Base-by-base conservation (phyloP, 2,329 filamentous ascomycete species). In the Exophiala sp. region DNA sequence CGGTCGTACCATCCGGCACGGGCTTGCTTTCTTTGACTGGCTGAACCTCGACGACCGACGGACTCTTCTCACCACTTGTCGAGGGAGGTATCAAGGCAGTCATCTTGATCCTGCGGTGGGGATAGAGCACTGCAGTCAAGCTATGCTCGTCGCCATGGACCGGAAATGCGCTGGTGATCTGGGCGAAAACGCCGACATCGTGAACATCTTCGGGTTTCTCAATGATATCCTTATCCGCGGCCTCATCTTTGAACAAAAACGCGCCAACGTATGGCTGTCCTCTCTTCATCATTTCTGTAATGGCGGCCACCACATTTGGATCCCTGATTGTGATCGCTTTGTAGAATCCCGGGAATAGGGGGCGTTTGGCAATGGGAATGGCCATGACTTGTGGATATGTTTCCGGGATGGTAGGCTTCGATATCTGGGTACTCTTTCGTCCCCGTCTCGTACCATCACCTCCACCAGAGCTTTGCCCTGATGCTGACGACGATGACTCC, bases 251-350 rank as follows among this genome's bases (percentile, higher is more conserved):
- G 74, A 97, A 89, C 63, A 98, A 70, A 70, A 98, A 98, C 2
- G 90, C 91, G 56, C 93, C 93, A 34, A 98, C 88, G 63, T 98
- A 98, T 19, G 91, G 94, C 68, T 98, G 94, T 0, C 93, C 93
- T 45, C 91, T 80, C 76, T 95, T 95, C 66, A 97, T 88, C 78
- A 95, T 93, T 65, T 98, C 94, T 51, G 90, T 86, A 59, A 98
- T 95, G 18, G 93, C 93, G 32, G 83, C 82, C 11, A 90, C 86
- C 29, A 98, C 93, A 61, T 93, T 86, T 14, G 86, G 87, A 64
- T 98, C 89, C 65, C 88, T 85, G 60, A 98, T 95, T 2, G 91
- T 98, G 60, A 98, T 93, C 8, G 93, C 91, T 71, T 98, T 98
- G 74, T 98, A 98, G 70, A 97, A 98, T 1, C 93, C 93, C 1